Evolutionary conservation across 225 moss, liverwort and hornwort species (phyloP).

Genomic region (Bryoerythrophyllum caledonicum): DNA sequence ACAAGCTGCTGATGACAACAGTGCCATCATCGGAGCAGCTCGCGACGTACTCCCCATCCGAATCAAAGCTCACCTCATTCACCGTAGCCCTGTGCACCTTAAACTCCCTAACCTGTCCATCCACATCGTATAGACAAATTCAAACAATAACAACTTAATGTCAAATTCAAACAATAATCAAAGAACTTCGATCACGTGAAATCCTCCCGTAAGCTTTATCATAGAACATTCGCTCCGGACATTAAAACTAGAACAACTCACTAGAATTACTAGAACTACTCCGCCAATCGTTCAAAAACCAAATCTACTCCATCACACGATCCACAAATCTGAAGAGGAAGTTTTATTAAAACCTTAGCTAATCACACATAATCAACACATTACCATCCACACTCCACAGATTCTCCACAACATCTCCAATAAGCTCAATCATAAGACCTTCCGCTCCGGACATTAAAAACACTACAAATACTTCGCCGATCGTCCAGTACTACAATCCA

Average conservation of each 20-base stretch:
- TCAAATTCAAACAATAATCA: background rate
- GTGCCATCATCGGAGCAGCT: constrained; percentile 98
- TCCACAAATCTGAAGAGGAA: no score
- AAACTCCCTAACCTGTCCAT: constrained; percentile 80
- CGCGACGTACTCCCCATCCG: constrained; percentile 86
- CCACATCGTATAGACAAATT: background rate
- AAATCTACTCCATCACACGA: no score
- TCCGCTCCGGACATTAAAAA: background rate
- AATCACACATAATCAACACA: background rate
- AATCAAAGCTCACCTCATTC: constrained; percentile 94
- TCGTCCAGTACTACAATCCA: no score
- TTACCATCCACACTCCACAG: constrained; percentile 1
- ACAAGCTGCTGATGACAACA: constrained; percentile 93
- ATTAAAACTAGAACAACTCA: no score
- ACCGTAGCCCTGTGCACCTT: constrained; percentile 79
- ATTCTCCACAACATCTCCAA: background rate
- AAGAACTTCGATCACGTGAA: background rate
- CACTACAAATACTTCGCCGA: background rate
- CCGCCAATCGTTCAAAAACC: background rate
- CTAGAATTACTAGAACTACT: background rate
- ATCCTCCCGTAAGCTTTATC: background rate
- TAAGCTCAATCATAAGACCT: background rate
- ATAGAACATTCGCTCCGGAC: background rate
- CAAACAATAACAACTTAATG: background rate
- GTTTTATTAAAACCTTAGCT: background rate